These are phyloP conservation scores for Lotus japonicus DNA, from an alignment of 306 rosid species.

Conservation along the genomic window DNA sequence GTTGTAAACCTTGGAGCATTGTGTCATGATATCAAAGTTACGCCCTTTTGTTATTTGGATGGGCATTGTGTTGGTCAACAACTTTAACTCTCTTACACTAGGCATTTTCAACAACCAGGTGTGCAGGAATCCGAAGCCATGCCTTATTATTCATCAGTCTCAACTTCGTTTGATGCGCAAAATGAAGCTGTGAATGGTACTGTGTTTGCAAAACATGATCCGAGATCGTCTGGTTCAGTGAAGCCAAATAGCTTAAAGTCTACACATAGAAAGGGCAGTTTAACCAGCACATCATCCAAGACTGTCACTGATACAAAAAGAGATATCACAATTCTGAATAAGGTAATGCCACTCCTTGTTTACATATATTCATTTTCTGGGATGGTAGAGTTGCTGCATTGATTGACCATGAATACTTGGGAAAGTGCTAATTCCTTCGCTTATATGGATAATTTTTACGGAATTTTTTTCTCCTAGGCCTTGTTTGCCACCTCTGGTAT, in stretches of 20 bases:
- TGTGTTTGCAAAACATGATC: conserved; percentile 23
- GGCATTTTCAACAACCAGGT: conserved; percentile 44
- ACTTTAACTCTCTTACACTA: conserved; percentile 42
- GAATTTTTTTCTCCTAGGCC: not conserved
- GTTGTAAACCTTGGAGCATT: not conserved
- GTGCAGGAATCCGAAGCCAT: conserved; percentile 43
- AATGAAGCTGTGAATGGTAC: conserved; percentile 29
- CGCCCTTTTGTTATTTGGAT: too few relatives aligned
- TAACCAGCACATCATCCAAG: conserved; percentile 30
- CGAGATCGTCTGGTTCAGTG: conserved; percentile 26
- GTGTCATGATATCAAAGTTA: not conserved
- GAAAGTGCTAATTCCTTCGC: not conserved
- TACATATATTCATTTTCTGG: conserved; percentile 13
- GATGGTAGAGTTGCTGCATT: conserved; percentile 9
- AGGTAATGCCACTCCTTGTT: conserved; percentile 36
- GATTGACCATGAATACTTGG: not conserved
- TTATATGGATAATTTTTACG: not conserved
- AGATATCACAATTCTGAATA: conserved; percentile 29
- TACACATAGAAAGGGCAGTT: conserved; percentile 23
- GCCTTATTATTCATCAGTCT: conserved; percentile 36
- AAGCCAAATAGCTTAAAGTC: conserved; percentile 30
- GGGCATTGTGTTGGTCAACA: conserved; percentile 39
- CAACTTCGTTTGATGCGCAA: conserved; percentile 27
- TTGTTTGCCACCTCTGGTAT: conserved; percentile 3
- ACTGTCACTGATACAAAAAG: conserved; percentile 18